Evolutionary conservation across 1,284 basidiomycete species (phyloP).

Genomic region (Trichosporon faecale): DNA sequence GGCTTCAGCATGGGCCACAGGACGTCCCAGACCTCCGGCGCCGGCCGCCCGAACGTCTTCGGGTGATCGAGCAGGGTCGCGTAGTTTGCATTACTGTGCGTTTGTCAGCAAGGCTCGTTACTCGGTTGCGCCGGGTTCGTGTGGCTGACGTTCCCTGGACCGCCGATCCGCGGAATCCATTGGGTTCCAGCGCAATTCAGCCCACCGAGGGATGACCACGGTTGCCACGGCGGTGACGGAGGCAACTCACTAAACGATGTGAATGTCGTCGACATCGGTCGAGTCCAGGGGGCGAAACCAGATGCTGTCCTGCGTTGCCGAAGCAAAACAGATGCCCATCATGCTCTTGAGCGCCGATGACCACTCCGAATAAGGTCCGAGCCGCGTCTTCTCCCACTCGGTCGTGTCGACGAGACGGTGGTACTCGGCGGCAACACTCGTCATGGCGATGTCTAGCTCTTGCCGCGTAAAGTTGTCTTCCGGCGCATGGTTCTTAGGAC

Average conservation of each 20-base stretch:
- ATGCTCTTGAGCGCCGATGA: constrained; percentile 32
- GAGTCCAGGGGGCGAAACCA: constrained; percentile 20
- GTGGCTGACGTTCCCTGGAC: neutral
- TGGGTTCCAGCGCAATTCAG: neutral
- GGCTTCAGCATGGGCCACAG: constrained; percentile 34
- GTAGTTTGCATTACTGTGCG: constrained; percentile 36
- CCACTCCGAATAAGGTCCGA: constrained; percentile 21
- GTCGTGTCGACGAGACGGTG: neutral
- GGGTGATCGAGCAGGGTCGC: constrained; percentile 34
- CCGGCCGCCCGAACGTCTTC: constrained; percentile 31
- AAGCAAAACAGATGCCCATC: constrained; percentile 30
- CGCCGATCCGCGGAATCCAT: neutral
- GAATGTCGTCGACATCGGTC: constrained; percentile 34
- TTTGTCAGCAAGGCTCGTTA: neutral
- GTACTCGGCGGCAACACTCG: neutral
- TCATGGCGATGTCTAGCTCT: constrained; percentile 6
- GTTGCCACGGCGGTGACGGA: neutral
- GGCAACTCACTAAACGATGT: constrained; percentile 31
- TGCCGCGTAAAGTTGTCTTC: constrained; percentile 8
- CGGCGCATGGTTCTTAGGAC: neutral
- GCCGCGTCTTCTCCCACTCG: neutral
- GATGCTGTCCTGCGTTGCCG: constrained; percentile 25
- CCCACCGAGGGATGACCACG: neutral
- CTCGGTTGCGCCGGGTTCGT: neutral
- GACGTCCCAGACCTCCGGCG: constrained; percentile 31